Evolutionary conservation across 768 basidiomycete species (phyloP), one percentile per base, ranked within the genome.

Genomic region (Lanmaoa pseudosensibilis): DNA sequence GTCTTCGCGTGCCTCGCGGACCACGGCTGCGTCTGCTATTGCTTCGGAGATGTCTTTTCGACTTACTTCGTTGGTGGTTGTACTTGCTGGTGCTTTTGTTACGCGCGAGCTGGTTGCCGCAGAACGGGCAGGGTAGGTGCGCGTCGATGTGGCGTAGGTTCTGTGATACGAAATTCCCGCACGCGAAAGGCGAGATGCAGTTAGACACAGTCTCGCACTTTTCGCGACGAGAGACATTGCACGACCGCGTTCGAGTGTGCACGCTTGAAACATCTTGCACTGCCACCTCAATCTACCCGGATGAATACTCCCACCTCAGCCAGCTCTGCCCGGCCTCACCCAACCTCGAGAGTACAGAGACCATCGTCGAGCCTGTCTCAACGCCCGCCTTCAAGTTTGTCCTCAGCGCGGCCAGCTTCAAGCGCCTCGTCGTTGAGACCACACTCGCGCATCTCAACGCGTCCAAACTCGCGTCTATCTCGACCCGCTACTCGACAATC

Each of bases 401-500:
- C 80, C 9, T 73, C 74, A 71, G 63, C 76, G 11, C 62, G 75
- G 5, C 84, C 73, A 52, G 71, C 65, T 68, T 84, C 67, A 67
- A 80, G 69, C 66, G 77, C 65, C 63, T 78, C 59, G 19, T 78
- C 59, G 43, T 61, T 61, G 55, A 71, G 57, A 65, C 77, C 65
- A 57, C 78, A 59, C 16, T 70, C 63, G 52, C 76, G 63, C 58
- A 69, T 60, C 52, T 75, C 63, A 61, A 66, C 66, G 15, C 69
- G 77, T 27, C 76, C 76, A 32, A 66, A 68, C 61, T 81, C 76
- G 63, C 82, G 55, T 67, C 69, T 75, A 3, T 83, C 84, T 32
- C 78, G 83, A 30, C 80, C 82, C 39, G 73, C 82, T 2, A 81
- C 83, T 16, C 71, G 76, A 43, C 79, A 80, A 44, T 61, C 74